Evolutionary conservation across 2,329 filamentous ascomycete genomes (phyloP).

Genomic region (Hymenotorrendiella dingleyae): DNA sequence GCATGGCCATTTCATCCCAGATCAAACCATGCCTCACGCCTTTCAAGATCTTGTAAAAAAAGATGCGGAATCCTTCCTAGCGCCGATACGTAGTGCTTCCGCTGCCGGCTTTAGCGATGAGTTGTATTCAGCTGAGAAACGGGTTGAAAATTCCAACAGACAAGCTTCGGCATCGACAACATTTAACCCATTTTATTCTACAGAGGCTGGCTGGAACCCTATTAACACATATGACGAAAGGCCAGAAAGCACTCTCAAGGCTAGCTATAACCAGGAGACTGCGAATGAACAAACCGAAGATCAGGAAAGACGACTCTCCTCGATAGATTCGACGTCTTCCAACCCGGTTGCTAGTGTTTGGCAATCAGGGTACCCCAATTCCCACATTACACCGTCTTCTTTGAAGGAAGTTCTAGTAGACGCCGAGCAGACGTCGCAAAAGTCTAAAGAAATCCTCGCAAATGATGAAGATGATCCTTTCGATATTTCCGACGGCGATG

Average conservation of each 20-base stretch:
- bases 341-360: background rate
- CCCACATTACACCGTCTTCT: background rate
- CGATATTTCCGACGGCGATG: constrained; percentile 52
- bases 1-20: constrained; percentile 1
- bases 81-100: constrained; percentile 6
- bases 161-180: constrained; percentile 9
- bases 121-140: constrained; percentile 1
- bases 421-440: background rate
- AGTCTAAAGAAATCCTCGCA: background rate
- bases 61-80: constrained; percentile 8
- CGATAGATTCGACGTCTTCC: background rate
- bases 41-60: too few species aligned
- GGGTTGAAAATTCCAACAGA: constrained; percentile 16
- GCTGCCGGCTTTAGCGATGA: background rate
- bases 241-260: background rate
- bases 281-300: background rate
- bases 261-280: background rate
- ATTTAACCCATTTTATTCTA: constrained; percentile 9
- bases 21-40: background rate
- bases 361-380: background rate
- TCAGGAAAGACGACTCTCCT: background rate
- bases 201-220: constrained; percentile 6
- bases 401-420: background rate
- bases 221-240: background rate
- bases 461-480: constrained; percentile 34